phyloP scores from a whole-genome alignment of 2,329 filamentous ascomycete species.

The Microdochium bolleyi region DNA sequence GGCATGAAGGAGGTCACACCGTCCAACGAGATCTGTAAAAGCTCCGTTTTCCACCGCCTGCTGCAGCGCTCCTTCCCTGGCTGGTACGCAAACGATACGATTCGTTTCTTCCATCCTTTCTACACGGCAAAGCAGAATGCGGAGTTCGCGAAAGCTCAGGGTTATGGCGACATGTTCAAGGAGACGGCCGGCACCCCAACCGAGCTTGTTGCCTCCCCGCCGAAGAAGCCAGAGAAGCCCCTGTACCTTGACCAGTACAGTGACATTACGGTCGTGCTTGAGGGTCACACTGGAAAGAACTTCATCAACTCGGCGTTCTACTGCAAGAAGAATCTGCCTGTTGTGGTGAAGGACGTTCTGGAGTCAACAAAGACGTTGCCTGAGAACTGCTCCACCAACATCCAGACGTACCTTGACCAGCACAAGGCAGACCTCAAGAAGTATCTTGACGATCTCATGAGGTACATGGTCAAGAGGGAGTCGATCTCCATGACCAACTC shows the following conservation, averaged over 20 bases:
- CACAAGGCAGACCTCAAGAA: neutral
- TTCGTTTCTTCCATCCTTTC: constrained; percentile 36
- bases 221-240: neutral
- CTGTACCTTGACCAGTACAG: neutral
- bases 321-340: constrained; percentile 1
- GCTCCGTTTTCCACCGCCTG: constrained; percentile 36
- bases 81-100: constrained; percentile 33
- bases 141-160: constrained; percentile 27
- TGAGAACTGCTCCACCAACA: neutral
- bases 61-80: constrained; percentile 35
- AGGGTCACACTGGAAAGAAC: neutral
- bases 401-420: neutral
- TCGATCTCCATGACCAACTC: constrained; percentile 3
- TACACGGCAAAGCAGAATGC: constrained; percentile 33
- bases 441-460: constrained; percentile 1
- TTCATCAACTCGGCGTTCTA: constrained; percentile 1
- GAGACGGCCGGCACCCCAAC: neutral
- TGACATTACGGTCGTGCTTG: neutral
- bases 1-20: constrained; percentile 31
- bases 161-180: constrained; percentile 24
- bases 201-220: neutral
- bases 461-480: constrained; percentile 1
- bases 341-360: neutral
- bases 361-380: neutral
- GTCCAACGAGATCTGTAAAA: constrained; percentile 27